Evolutionary conservation across 345 rosid genomes (phyloP), one percentile per base, ranked within the genome.

Genomic region (Alliaria petiolata): DNA sequence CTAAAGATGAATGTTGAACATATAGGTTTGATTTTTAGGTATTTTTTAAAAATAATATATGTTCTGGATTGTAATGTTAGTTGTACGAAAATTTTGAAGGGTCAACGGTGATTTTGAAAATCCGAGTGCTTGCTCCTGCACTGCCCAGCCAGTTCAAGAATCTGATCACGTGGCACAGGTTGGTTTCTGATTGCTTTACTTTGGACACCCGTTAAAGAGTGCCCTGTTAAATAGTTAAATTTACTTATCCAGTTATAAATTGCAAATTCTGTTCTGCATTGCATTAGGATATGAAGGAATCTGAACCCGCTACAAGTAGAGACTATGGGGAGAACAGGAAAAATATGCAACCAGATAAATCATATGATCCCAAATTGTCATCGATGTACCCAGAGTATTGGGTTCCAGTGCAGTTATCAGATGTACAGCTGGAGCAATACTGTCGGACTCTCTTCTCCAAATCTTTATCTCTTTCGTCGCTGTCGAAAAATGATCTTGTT

Each of bases 401-500:
- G 99, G 88, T 95, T 71, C 99, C 99, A 45, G 89, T 83, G 38
- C 83, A 81, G 75, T 72, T 95, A 78, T 91, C 98, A 39, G 64
- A 81, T 71, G 79, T 90, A 76, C 99, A 95, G 80, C 87, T 91
- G 47, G 97, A 95, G 84, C 91, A 86, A 79, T 95, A 95, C 77
- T 95, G 99, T 84, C 79, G 79, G 74, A 80, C 82, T 67, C 80
- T 91, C 71, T 76, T 88, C 65, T 77, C 85, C 50, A 85, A 88
- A 16, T 77, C 84, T 30, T 69, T 80, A 42, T 52, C 76, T 16
- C 97, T 95, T 66, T 72, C 87, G 70, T 87, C 89, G 64, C 63
- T 79, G 70, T 82, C 75, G 2, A 95, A 67, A 81, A 78, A 46
- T 15, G 91, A 83, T 80, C 85, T 46, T 61, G 84, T 84, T 70